Base-by-base conservation (phyloP, 2,329 filamentous ascomycete genomes). In the Aspergillus caelatus region DNA sequence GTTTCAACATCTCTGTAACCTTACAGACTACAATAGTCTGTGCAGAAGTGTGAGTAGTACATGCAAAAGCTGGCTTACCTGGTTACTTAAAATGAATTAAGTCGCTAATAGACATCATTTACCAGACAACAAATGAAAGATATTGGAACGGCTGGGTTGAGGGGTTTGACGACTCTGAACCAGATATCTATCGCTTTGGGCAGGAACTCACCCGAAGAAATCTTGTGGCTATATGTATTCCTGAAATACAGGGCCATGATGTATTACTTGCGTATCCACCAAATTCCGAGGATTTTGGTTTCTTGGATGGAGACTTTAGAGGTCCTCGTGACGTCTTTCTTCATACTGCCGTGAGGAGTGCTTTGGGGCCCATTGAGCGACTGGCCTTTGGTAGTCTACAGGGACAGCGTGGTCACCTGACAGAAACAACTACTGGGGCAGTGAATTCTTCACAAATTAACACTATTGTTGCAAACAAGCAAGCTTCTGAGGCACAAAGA, bases 101-200 rank as follows among this genome's bases (percentile, higher is more conserved):
- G 16, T 34, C 9, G 19, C 39, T 56, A 50, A 56, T 34, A 14
- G 28, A 19, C 11, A 36, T n/a, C n/a, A 6, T 23, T 45, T 46
- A 30, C 21, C 46, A 64, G 65, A 57, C 12, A 23, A 4, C 4
- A 11, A 71, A 73, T 52, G 16, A 36, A 4, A 66, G 63, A 34
- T 64, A 58, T 55, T 68, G 68, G 43, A 76, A 71, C 58, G 74
- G 73, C 41, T 80, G 74, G 72, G 65, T 79, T 30, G 68, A 76
- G 60, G 74, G 74, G 0, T 81, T 71, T 62, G 50, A 69, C 19
- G 74, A 79, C 52, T 77, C 72, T 4, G 68, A 74, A 36, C 30
- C 64, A 11, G 58, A 58, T 3, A 48, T 80, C 12, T 70, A 70
- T 45, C 60, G 60, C 4, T 65, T 78, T 56, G 71, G 72, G 14